Evolutionary conservation across 306 rosid species (phyloP).

Genomic region (Oemleria cerasiformis): DNA sequence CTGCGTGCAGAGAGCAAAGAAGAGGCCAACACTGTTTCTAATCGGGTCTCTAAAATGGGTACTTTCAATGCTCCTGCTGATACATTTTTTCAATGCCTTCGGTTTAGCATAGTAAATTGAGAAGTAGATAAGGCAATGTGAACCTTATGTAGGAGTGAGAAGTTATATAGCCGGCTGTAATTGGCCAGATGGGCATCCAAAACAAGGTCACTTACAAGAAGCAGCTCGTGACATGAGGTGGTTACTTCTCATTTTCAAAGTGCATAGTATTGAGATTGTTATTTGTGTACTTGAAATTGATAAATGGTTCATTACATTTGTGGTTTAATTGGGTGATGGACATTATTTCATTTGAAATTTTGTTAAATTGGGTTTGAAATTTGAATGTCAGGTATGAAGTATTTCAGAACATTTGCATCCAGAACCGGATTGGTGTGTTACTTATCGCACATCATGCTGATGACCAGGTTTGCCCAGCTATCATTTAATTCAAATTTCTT

Average conservation of each 20-base stretch:
- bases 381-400: constrained; percentile 57
- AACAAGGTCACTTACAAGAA: constrained; percentile 91
- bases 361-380: neutral
- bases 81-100: constrained; percentile 10
- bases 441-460: constrained; percentile 92
- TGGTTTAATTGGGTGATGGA: constrained; percentile 2
- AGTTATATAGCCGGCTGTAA: constrained; percentile 67
- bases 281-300: neutral
- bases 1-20: constrained; percentile 89
- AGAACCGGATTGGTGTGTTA: constrained; percentile 60
- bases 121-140: constrained; percentile 20
- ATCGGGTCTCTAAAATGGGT: constrained; percentile 74
- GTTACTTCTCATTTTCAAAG: neutral
- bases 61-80: constrained; percentile 12
- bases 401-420: constrained; percentile 67
- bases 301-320: neutral
- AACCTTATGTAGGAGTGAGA: constrained; percentile 56
- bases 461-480: constrained; percentile 66
- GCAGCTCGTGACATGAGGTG: constrained; percentile 95
- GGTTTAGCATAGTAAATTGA: constrained; percentile 9
- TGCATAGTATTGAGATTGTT: neutral
- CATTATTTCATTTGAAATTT: constrained; percentile 9
- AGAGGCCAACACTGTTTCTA: constrained; percentile 61
- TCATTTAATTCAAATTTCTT: neutral
- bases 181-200: constrained; percentile 82